Base-by-base conservation (phyloP, 257 asterid genomes). In the Capsicum rhomboideum region DNA sequence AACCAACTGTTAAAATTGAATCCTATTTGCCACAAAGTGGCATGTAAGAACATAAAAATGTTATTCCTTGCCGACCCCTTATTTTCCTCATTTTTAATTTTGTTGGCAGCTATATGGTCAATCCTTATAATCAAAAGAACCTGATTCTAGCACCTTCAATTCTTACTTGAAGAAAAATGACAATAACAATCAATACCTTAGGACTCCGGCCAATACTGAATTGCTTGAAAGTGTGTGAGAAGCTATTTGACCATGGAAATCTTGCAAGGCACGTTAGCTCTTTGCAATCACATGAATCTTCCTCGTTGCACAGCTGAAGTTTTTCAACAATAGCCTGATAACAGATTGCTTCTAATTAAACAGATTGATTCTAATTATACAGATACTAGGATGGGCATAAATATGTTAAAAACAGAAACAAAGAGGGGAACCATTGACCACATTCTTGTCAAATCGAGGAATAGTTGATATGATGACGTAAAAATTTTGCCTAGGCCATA, bases 281-380 rank as follows among this genome's bases (percentile, higher is more conserved):
- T 89, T 89, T 92, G 97, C 99, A 96, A 81, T 89, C 90, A 85
- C 99, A 96, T 28, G 94, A 80, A 90, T 94, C 97, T 50, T 90
- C 86, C 87, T 82, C 85, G 63, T 77, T 89, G 87, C 99, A 96
- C 44, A 66, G 64, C 88, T 71, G 88, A 44, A 96, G 92, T 82
- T 83, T 89, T 85, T 92, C 91, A 81, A 92, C 72, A 82, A 88
- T 94, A 64, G 88, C 84, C 98, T 96, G 94, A 87, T 84, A 85
- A 88, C 85, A 86, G 63, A 49, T 64, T 50, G 28, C 44, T 49
- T 28, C 37, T 26, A 26, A 16, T 49, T 77, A 77, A 14, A 74
- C 63, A 49, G 23, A 26, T 46, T n/a, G n/a, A n/a, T 49, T 28
- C 37, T 26, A 26, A 16, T 49, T 77, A 77, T 23, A 74, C 63